These are phyloP conservation scores for Starmerella bombi DNA, from an alignment of 805 yeast species.

Conservation along the genomic window DNA sequence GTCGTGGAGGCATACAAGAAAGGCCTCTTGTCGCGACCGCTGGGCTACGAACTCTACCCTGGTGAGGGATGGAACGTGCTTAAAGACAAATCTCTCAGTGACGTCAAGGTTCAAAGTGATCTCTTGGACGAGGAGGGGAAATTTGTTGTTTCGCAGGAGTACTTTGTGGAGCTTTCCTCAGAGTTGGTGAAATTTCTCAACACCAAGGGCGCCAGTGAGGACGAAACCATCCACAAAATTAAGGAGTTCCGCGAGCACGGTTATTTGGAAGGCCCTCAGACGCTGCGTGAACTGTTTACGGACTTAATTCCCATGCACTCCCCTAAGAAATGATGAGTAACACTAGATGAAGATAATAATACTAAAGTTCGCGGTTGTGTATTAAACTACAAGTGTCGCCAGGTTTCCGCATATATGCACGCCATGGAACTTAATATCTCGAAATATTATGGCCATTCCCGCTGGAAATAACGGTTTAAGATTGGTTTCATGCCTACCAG, in stretches of 20 bases:
- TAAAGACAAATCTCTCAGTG: not conserved
- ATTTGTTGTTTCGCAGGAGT: conserved; percentile 19
- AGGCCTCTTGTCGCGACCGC: conserved; percentile 48
- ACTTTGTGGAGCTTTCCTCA: conserved; percentile 11
- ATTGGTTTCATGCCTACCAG: too few species aligned
- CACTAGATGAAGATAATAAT: too few species aligned
- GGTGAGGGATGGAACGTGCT: conserved; percentile 62
- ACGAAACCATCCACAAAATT: conserved; percentile 9
- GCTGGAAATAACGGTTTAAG: too few species aligned
- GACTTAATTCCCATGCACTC: conserved; percentile 1
- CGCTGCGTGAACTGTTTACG: conserved; percentile 19
- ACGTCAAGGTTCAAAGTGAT: conserved; percentile 11
- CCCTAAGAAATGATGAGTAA: too few species aligned
- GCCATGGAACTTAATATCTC: too few species aligned
- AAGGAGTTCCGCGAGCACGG: conserved; percentile 23
- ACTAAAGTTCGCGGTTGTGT: too few species aligned
- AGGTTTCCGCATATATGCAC: too few species aligned
- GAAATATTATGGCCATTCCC: too few species aligned
- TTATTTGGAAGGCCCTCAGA: conserved; percentile 21
- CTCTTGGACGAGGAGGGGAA: conserved; percentile 17
- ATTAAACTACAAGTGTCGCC: too few species aligned
- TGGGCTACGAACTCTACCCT: conserved; percentile 48
- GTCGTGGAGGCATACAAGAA: conserved; percentile 60
- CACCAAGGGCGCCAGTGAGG: conserved; percentile 7
- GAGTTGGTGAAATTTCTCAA: conserved; percentile 7